Base-by-base conservation (phyloP, 2,329 filamentous ascomycete species). In the Chaetomium sp. region DNA sequence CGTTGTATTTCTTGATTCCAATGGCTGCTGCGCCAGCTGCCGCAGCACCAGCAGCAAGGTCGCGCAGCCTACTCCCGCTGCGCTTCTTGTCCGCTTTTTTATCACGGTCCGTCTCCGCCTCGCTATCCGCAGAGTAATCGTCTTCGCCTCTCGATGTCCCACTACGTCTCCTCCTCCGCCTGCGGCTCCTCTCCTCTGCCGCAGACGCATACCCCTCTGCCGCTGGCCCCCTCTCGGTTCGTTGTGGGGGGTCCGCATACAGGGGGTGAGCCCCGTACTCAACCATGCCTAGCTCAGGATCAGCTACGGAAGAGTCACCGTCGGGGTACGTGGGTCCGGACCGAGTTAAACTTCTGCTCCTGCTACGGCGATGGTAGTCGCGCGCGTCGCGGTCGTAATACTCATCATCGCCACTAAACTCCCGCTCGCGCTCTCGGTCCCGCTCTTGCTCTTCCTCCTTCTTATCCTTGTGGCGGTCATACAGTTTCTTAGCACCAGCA, bases 241-340 rank as follows among this genome's bases (percentile, higher is more conserved):
- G 74, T 68, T 76, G 72, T 56, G 74, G 75, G 69, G 77, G 74
- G 38, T 74, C 72, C 66, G 76, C 72, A 67, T 79, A 79, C 69
- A 89, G 80, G 71, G 86, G 85, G 69, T 83, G 81, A 73, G 79
- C 80, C 70, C 86, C 86, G 80, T 89, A 89, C 76, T 88, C 84
- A 82, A 89, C 85, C 81, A 88, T 81, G 79, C 85, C 86, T 86
- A 88, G 79, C 79, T 87, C 85, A 80, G 81, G 82, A 85, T 88
- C 85, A 87, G 83, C 81, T 75, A 74, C 57, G 60, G 73, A 65
- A 70, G 68, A 62, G 65, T 68, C 65, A 67, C 63, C 66, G 70
- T 70, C 69, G 68, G 69, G 80, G 78, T 80, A 77, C 76, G 76
- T 77, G 78, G 79, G 78, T 78, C 78, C 77, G 78, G 80, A 78